These are phyloP conservation scores for Effrenium voratum DNA, from an alignment of 73 alveolate genomes.

Conservation along the genomic window DNA sequence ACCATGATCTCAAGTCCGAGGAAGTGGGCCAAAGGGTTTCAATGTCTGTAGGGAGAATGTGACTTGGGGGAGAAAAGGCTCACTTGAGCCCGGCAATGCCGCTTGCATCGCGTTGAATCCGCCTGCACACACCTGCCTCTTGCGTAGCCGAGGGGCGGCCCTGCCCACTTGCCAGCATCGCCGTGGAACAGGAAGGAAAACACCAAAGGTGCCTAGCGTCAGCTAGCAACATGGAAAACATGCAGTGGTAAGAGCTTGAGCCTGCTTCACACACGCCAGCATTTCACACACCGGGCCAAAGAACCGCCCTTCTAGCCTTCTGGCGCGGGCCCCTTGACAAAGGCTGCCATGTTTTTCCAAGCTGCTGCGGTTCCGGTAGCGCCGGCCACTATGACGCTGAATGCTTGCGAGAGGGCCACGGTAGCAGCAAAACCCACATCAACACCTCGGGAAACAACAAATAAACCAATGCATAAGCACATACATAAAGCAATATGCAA, in stretches of 20 bases:
- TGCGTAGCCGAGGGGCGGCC: slow-evolving; percentile 44
- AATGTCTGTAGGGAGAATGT: not conserved
- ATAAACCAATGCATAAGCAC: no score
- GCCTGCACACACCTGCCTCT: no score
- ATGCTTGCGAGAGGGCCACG: slow-evolving; percentile 41
- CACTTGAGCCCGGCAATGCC: no score
- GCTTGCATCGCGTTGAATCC: no score
- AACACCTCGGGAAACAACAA: not conserved
- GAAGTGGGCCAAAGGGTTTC: not conserved
- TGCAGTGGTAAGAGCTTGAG: no score
- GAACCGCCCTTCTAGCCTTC: no score
- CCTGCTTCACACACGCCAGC: no score
- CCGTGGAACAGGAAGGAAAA: slow-evolving; percentile 47
- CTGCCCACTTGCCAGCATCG: slow-evolving; percentile 71
- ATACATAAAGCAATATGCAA: not conserved
- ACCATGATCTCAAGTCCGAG: not conserved
- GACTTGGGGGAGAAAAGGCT: not conserved
- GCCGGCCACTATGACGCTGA: slow-evolving; percentile 53
- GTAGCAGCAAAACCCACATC: slow-evolving; percentile 19
- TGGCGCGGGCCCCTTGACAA: no score
- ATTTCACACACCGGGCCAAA: no score
- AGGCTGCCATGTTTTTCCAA: not conserved
- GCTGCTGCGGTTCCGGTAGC: slow-evolving; percentile 4
- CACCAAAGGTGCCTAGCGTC: slow-evolving; percentile 38
- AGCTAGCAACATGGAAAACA: no score